A percentile compares a stretch with the other conserved stretches of the same genome.
Evolutionary conservation across 2,329 filamentous ascomycete species (phyloP).

Genomic region (Metarhizium rileyi): DNA sequence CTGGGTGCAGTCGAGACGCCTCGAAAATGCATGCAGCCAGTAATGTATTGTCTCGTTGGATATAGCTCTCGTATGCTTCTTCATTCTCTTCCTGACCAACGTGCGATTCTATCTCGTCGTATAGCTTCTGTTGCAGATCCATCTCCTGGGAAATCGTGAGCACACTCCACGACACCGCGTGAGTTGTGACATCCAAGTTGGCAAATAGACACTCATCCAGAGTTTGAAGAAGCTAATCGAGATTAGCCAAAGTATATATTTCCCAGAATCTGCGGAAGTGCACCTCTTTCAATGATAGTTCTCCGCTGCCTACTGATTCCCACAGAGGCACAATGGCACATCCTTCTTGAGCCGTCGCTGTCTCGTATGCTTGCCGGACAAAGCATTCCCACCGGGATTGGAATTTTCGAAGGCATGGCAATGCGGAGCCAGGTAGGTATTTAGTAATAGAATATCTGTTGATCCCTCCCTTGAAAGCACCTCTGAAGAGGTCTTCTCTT

Average conservation of each 20-base stretch:
- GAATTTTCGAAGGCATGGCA: neutral
- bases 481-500: neutral
- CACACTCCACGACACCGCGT: slow-evolving; percentile 3
- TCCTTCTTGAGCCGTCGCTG: too few species aligned
- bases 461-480: neutral
- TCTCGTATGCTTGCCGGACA: neutral
- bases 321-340: neutral
- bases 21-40: slow-evolving; percentile 4
- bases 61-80: neutral
- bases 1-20: slow-evolving; percentile 6
- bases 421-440: neutral
- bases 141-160: slow-evolving; percentile 1
- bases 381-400: neutral
- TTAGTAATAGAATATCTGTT: neutral
- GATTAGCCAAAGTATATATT: neutral
- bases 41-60: neutral
- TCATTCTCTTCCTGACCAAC: neutral
- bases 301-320: neutral
- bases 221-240: slow-evolving; percentile 6
- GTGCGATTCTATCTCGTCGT: neutral
- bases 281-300: neutral
- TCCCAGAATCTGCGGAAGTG: too few species aligned
- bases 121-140: neutral
- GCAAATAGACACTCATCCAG: slow-evolving; percentile 8
- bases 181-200: slow-evolving; percentile 7